Conservation (phyloP, 371 early-diverging fungal species). For the Choanephora cucurbitarum region DNA sequence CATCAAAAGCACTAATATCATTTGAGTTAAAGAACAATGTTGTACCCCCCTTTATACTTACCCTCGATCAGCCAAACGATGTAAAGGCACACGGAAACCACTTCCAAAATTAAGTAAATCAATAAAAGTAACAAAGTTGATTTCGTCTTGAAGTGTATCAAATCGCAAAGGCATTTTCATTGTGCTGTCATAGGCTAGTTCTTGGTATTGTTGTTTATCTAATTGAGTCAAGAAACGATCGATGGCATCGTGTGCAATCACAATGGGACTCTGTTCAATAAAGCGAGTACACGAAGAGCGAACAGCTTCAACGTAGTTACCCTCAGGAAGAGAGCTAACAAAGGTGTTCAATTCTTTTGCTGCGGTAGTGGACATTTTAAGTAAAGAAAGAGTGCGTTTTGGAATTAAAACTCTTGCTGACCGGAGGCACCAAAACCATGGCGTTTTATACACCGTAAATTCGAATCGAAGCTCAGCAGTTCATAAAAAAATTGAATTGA, state of each 20-base stretch:
- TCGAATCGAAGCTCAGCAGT: no score
- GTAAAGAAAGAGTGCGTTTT: no score
- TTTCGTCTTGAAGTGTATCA: conserved; percentile 67
- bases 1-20: conserved; percentile 62
- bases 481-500: no score
- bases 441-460: no score
- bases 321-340: conserved; percentile 23
- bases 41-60: conserved; percentile 14
- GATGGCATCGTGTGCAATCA: conserved; percentile 34
- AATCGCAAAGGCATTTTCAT: conserved; percentile 76
- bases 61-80: conserved; percentile 64
- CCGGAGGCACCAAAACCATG: no score
- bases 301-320: conserved; percentile 35
- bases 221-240: conserved; percentile 28
- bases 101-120: conserved; percentile 74
- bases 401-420: no score
- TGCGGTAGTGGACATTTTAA: neutral
- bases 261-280: conserved; percentile 29
- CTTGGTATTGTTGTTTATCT: conserved; percentile 36
- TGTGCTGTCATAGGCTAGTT: conserved; percentile 51
- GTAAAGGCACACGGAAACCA: conserved; percentile 69
- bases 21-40: no score
- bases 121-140: conserved; percentile 73
- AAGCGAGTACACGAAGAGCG: conserved; percentile 35
- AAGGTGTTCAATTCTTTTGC: conserved; percentile 9